These are phyloP conservation scores for Populus trichocarpa DNA, from an alignment of 441 rosid species.

Conservation along the genomic window DNA sequence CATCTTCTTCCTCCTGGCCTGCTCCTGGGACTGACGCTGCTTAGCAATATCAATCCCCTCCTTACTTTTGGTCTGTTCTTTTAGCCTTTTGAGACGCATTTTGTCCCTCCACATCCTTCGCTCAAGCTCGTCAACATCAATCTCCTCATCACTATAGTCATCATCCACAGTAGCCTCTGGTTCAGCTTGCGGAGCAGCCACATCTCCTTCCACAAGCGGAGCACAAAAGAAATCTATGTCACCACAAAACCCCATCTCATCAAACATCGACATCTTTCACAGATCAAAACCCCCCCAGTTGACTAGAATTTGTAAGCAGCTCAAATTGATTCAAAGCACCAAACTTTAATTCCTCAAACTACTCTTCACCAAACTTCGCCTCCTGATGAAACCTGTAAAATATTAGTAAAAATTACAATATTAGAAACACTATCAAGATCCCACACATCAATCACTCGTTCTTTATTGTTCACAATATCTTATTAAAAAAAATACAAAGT, in stretches of 20 bases:
- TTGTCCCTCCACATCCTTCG: constrained; percentile 79
- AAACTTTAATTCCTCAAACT: constrained; percentile 17
- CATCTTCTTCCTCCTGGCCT: constrained; percentile 88
- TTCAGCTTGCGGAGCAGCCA: constrained; percentile 33
- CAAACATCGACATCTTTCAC: constrained; percentile 43
- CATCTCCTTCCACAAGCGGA: constrained; percentile 37
- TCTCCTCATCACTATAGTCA: constrained; percentile 58
- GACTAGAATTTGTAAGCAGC: constrained; percentile 12
- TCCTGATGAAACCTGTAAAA: constrained; percentile 14
- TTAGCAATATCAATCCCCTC: constrained; percentile 55
- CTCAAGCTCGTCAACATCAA: constrained; percentile 74
- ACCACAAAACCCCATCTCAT: constrained; percentile 75
- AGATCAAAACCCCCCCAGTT: not conserved
- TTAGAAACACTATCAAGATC: not conserved
- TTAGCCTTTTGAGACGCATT: constrained; percentile 60
- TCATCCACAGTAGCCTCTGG: constrained; percentile 37
- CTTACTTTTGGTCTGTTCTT: constrained; percentile 58
- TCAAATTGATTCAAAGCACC: constrained; percentile 17
- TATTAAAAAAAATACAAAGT: not conserved
- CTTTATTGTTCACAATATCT: not conserved
- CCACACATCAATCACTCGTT: not conserved
- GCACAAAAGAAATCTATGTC: constrained; percentile 61
- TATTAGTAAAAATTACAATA: not conserved
- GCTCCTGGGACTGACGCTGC: constrained; percentile 93
- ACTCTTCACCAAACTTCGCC: constrained; percentile 5